Evolutionary conservation across 352 stramenopile genomes (phyloP).

Genomic region (Phytophthora lateralis): DNA sequence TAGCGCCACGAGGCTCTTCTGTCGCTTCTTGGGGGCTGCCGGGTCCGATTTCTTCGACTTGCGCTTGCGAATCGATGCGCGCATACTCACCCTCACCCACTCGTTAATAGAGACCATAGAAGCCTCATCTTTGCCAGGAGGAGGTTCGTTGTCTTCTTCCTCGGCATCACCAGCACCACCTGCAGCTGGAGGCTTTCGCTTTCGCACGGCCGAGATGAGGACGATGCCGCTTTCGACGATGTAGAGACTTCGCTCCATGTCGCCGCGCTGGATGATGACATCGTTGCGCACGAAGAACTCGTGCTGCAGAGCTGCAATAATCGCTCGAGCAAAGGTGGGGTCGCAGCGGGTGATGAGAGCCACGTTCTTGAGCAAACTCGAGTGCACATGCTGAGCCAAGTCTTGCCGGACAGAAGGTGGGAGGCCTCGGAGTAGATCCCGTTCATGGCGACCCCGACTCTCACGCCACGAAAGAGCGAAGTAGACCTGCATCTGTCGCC

Average conservation of each 20-base stretch:
- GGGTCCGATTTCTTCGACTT: slow-evolving; percentile 19
- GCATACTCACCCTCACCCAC: slow-evolving; percentile 31
- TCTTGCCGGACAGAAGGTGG: slow-evolving; percentile 59
- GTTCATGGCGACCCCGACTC: slow-evolving; percentile 68
- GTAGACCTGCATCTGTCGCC: slow-evolving; percentile 79
- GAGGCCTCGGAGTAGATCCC: slow-evolving; percentile 56
- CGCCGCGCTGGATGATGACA: slow-evolving; percentile 71
- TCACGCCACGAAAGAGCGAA: slow-evolving; percentile 72
- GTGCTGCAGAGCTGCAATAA: slow-evolving; percentile 68
- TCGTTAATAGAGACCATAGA: slow-evolving; percentile 38
- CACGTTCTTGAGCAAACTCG: slow-evolving; percentile 67
- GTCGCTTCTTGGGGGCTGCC: slow-evolving; percentile 3
- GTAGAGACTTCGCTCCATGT: slow-evolving; percentile 65
- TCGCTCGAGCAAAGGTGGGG: slow-evolving; percentile 57
- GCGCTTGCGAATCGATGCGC: slow-evolving; percentile 15
- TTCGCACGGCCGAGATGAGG: slow-evolving; percentile 57
- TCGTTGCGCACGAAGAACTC: slow-evolving; percentile 81
- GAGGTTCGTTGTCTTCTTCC: slow-evolving; percentile 14
- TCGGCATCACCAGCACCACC: slow-evolving; percentile 2
- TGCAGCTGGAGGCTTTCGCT: slow-evolving; percentile 3
- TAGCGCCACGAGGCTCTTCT: slow-evolving; percentile 29
- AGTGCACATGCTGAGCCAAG: slow-evolving; percentile 65
- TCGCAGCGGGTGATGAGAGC: slow-evolving; percentile 64
- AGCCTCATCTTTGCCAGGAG: slow-evolving; percentile 2
- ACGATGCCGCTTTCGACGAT: slow-evolving; percentile 76